Evolutionary conservation across 225 moss, liverwort and hornwort species (phyloP).

Genomic region (Takakia lepidozioides): DNA sequence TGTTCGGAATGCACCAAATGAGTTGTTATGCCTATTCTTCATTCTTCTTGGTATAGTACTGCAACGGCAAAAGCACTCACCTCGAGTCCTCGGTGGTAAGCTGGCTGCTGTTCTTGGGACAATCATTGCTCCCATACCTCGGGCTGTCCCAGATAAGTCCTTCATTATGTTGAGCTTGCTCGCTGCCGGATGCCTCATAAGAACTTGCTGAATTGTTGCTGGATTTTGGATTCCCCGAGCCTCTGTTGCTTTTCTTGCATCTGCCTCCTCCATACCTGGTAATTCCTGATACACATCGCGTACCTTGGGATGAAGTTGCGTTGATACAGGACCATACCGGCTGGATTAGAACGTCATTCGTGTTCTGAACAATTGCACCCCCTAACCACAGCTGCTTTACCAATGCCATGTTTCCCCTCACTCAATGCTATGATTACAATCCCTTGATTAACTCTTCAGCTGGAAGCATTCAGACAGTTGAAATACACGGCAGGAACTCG

Average conservation of each 20-base stretch:
- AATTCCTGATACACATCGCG: too few relatives aligned
- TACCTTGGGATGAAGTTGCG: neutral
- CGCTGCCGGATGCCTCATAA: constrained; percentile 22
- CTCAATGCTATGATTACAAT: neutral
- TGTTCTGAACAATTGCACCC: constrained; percentile 16
- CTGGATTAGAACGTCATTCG: constrained; percentile 7
- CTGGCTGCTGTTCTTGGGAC: too few relatives aligned
- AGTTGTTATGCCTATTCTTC: too few relatives aligned
- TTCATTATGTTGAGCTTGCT: constrained; percentile 15
- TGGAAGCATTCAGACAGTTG: too few relatives aligned
- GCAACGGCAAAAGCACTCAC: too few relatives aligned
- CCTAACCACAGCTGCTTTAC: constrained; percentile 17
- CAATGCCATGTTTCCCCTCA: constrained; percentile 20
- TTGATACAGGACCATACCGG: constrained; percentile 1
- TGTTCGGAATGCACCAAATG: too few relatives aligned
- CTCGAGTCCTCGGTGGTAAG: too few relatives aligned
- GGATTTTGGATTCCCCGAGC: constrained; percentile 10
- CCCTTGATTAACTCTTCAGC: too few relatives aligned
- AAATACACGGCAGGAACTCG: too few relatives aligned
- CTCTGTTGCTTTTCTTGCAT: constrained; percentile 6
- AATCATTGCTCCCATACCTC: too few relatives aligned
- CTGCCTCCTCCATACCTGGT: too few relatives aligned
- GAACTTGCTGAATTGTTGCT: constrained; percentile 24
- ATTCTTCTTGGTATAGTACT: too few relatives aligned
- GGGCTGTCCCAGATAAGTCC: constrained; percentile 18